Base-by-base conservation (phyloP, 768 basidiomycete genomes). In the Agrocybe praecox region DNA sequence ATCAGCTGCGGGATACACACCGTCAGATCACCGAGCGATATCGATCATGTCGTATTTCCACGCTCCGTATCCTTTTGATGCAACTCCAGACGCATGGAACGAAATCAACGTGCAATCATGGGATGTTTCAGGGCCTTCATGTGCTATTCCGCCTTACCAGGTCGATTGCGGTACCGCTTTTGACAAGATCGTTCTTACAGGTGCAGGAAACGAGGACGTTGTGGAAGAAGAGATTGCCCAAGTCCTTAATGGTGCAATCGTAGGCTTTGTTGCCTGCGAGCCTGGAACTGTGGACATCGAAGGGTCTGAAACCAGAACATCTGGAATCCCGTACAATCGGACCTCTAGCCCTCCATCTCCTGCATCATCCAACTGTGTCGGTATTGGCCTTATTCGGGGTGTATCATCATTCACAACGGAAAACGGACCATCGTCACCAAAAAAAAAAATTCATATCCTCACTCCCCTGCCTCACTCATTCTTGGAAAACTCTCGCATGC, bases 11-110 rank as follows among this genome's bases (percentile, higher is more conserved):
- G 74, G 66, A 8, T 80, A 72, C 53, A 72, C 84, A 2, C 75
- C 90, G 0, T 80, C 88, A 1, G 94, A 96, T 64, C 80, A 89
- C 49, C 85, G 94, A 1, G 76, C 81, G 3, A 72, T 96, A 10
- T 77, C 83, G 18, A 76, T 89, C 24, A 72, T 98, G 22, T 90
- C 92, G 0, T 94, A 94, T 70, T 87, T 96, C 61, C 85, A 95
- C 64, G 80, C 79, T 66, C 29, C 69, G 21, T 74, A 77, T 58
- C 69, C 69, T 17, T 18, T 47, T 60, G 47, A 56, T 10, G 22
- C 22, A 15, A 15, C 53, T 22, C 55, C 53, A 4, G 46, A 55
- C 36, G 60, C 65, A 2, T 55, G 78, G 14, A 50, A 56, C 17
- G 76, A 80, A 62, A 42, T 69, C 10, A 74, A 73, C 8, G 83